phyloP scores from a whole-genome alignment of 108 stramenopile genomes.

The Nannochloropsis salina region DNA sequence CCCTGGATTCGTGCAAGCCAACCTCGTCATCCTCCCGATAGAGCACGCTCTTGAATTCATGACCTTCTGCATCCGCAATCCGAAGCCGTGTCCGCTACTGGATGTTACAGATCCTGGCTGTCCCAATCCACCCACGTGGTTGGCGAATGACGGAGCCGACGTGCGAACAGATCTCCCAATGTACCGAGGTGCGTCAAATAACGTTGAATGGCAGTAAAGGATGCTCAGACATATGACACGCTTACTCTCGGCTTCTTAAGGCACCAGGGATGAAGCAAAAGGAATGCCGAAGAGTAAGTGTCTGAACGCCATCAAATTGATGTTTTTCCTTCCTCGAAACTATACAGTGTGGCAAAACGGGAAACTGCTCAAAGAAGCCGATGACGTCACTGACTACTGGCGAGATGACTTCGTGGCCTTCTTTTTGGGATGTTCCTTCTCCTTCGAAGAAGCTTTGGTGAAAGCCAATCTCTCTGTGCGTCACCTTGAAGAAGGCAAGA shows the following conservation, averaged over 20 bases:
- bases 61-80: conserved; percentile 78
- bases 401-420: conserved; percentile 68
- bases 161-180: conserved; percentile 46
- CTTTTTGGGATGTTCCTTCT: conserved; percentile 74
- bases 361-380: conserved; percentile 58
- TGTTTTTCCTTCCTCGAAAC: background rate
- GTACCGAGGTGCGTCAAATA: conserved; percentile 28
- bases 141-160: conserved; percentile 28
- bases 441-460: conserved; percentile 68
- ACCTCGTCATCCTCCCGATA: conserved; percentile 70
- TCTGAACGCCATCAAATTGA: background rate
- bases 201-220: background rate
- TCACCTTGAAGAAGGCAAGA: conserved; percentile 63
- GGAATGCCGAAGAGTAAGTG: background rate
- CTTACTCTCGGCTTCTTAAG: background rate
- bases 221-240: background rate
- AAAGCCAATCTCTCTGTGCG: conserved; percentile 65
- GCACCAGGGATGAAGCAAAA: too few relatives aligned
- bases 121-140: background rate
- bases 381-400: conserved; percentile 64
- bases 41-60: conserved; percentile 70
- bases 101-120: conserved; percentile 69
- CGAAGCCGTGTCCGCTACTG: conserved; percentile 73
- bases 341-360: conserved; percentile 61
- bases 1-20: conserved; percentile 74